A percentile compares a stretch with the other conserved stretches of the same genome.
Conservation (phyloP, 169 alveolate species). For the Plasmodium knowlesi region DNA sequence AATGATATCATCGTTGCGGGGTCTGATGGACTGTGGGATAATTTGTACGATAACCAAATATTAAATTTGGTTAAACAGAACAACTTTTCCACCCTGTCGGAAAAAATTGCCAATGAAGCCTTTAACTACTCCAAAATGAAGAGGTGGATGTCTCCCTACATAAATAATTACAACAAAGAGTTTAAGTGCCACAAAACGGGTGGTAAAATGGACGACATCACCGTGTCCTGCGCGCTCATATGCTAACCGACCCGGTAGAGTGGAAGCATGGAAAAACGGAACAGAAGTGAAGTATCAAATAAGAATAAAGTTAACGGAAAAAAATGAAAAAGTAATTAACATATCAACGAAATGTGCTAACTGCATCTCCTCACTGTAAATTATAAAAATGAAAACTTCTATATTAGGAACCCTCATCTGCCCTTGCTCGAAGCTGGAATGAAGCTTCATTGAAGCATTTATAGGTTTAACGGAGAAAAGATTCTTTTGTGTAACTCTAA, state of each 20-base stretch:
- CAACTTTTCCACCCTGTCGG: constrained; percentile 26
- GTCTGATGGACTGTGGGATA: constrained; percentile 36
- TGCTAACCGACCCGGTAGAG: neutral
- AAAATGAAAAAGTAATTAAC: neutral
- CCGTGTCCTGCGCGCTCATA: constrained; percentile 56
- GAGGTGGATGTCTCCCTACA: constrained; percentile 55
- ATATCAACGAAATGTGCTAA: neutral
- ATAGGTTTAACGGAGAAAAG: neutral
- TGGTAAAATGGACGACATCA: constrained; percentile 44
- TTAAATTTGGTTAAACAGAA: constrained; percentile 18
- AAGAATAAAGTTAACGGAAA: neutral
- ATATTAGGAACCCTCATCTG: neutral
- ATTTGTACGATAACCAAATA: constrained; percentile 40
- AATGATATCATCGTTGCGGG: constrained; percentile 59
- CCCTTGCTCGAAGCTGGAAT: neutral
- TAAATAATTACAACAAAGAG: constrained; percentile 25
- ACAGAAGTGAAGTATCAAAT: neutral
- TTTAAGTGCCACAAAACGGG: constrained; percentile 27
- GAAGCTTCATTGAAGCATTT: neutral
- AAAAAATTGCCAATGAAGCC: constrained; percentile 50
- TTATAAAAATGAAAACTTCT: neutral
- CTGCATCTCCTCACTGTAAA: neutral
- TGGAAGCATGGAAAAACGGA: neutral
- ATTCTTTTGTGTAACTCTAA: neutral
- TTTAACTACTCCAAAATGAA: constrained; percentile 46